Base-by-base conservation (phyloP, 164 flowering plant genomes). In the grape (Vitis vinifera) region DNA sequence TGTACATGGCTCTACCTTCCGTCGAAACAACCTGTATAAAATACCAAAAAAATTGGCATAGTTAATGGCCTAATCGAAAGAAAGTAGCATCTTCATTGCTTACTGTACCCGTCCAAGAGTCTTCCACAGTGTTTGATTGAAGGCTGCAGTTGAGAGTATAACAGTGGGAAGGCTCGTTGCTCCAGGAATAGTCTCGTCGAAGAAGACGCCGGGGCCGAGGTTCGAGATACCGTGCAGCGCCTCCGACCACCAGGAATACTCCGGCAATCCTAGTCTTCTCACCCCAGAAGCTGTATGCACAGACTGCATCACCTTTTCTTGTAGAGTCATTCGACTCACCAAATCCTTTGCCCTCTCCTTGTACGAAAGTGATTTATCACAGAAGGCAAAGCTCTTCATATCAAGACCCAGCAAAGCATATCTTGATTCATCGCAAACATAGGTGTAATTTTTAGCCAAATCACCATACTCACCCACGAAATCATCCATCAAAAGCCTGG, bases 181-280 rank as follows among this genome's bases (percentile, higher is more conserved):
- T 16, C 76, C 76, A 23, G 79, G 77, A 3, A 75, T 57, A 0
- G 10, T 1, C 6, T 13, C 69, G 37, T 67, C 52, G 51, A 23
- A 23, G 27, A 23, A 23, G 27, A 70, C 77, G 2, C 48, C 44
- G 2, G 9, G 56, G 1, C 79, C 82, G 2, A 23, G 55, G 31
- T 76, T n/a, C 1, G 85, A 77, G 9, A 80, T 76, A 14, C 83
- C 85, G 62, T 82, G 83, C 5, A 79, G 51, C 0, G 81, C 82
- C 71, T 81, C 84, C 1, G 78, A 72, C 81, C 80, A 80, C 83
- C 81, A 80, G 58, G 67, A 49, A 31, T 76, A 79, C 12, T 47
- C 4, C 0, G 77, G 74, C 15, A 79, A 11, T 1, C 79, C 79
- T 8, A 76, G 13, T 51, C 77, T 56, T 1, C 44, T 19, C 2